Percentiles rank a stretch among this genome's conserved stretches.
Conservation (phyloP, 768 basidiomycete species). For the Lentinus tigrinus region DNA sequence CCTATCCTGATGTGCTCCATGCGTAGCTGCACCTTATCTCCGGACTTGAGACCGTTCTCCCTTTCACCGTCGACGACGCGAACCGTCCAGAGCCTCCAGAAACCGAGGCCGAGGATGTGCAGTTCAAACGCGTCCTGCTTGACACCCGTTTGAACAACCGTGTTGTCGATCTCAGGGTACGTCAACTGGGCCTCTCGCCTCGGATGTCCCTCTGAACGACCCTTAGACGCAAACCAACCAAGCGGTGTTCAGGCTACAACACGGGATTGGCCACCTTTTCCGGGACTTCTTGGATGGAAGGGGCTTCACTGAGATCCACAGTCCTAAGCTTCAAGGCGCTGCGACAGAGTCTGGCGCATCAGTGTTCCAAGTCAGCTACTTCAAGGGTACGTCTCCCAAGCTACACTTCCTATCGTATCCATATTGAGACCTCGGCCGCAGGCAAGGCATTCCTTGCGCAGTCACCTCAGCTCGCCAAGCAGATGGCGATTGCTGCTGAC, state of each 20-base stretch:
- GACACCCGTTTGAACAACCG: conserved; percentile 95
- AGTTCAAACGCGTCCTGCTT: conserved; percentile 80
- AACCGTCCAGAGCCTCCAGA: conserved; percentile 85
- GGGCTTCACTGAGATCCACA: conserved; percentile 93
- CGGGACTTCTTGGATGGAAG: conserved; percentile 71
- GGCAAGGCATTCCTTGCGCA: conserved; percentile 93
- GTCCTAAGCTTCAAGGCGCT: conserved; percentile 94
- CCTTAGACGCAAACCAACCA: conserved; percentile 91
- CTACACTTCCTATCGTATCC: background rate
- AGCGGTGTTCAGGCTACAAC: conserved; percentile 90
- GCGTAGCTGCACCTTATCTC: conserved; percentile 59
- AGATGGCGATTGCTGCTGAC: conserved; percentile 99
- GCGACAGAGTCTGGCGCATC: conserved; percentile 96
- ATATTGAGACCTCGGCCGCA: conserved; percentile 28
- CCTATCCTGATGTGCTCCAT: background rate
- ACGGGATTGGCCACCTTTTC: conserved; percentile 87
- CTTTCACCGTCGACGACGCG: conserved; percentile 93
- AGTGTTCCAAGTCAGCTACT: conserved; percentile 97
- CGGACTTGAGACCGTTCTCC: conserved; percentile 74
- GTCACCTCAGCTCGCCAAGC: conserved; percentile 95
- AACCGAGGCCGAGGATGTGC: conserved; percentile 54
- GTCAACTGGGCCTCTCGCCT: conserved; percentile 25
- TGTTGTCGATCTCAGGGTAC: conserved; percentile 87
- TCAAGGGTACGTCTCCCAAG: conserved; percentile 66
- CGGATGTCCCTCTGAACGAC: background rate